A percentile compares a stretch with the other conserved stretches of the same genome.
Evolutionary conservation across 768 basidiomycete species (phyloP).

Genomic region (Brasilioporus rufonigricans): DNA sequence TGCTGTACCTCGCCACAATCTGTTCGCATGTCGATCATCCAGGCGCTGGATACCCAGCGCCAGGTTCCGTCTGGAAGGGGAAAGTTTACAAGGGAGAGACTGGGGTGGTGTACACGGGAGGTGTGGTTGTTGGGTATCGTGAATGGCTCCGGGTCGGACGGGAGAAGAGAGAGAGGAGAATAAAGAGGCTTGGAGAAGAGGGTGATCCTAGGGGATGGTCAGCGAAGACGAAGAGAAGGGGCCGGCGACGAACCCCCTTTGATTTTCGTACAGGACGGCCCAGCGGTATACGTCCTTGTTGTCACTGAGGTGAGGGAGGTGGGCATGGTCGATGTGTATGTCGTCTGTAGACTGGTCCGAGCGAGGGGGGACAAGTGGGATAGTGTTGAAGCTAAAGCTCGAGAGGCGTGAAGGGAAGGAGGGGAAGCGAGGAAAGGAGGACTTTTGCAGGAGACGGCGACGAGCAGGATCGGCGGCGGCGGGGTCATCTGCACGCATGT

Average conservation of each 20-base stretch:
- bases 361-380: background rate
- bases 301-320: conserved; percentile 23
- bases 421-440: conserved; percentile 31
- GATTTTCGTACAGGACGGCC: conserved; percentile 81
- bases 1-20: conserved; percentile 72
- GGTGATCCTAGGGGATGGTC: conserved; percentile 45
- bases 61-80: conserved; percentile 79
- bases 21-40: conserved; percentile 89
- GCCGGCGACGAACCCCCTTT: conserved; percentile 59
- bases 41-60: conserved; percentile 75
- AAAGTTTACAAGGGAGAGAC: conserved; percentile 58
- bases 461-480: conserved; percentile 45
- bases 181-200: conserved; percentile 73
- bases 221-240: conserved; percentile 1
- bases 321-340: conserved; percentile 33
- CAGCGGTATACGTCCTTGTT: conserved; percentile 63
- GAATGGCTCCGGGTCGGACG: conserved; percentile 70
- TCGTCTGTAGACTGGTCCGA: conserved; percentile 2
- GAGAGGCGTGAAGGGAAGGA: conserved; percentile 32
- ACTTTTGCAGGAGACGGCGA: conserved; percentile 40
- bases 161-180: conserved; percentile 66
- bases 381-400: background rate
- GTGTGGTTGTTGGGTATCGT: conserved; percentile 50
- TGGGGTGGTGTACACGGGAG: conserved; percentile 47
- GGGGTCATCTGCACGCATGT: conserved; percentile 41